phyloP scores from a whole-genome alignment of 306 rosid species.

The Vigna reflexopilosa region DNA sequence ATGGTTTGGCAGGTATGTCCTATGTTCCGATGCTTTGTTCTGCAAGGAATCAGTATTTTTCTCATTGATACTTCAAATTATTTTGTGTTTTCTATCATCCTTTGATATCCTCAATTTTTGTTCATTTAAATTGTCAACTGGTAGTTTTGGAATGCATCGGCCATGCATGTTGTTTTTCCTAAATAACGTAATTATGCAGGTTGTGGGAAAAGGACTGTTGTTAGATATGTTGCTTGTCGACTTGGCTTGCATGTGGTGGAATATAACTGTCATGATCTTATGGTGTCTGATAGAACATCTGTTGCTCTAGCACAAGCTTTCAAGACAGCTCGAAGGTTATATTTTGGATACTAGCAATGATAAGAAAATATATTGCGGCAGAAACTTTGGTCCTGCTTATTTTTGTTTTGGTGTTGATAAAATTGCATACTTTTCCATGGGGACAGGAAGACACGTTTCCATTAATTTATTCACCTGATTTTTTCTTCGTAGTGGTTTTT shows the following conservation, averaged over 20 bases:
- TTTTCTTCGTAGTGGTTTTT: neutral
- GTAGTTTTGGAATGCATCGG: conserved; percentile 40
- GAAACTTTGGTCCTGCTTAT: neutral
- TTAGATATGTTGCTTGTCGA: conserved; percentile 82
- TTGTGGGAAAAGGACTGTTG: conserved; percentile 90
- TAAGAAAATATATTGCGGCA: conserved; percentile 10
- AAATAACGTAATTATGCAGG: conserved; percentile 62
- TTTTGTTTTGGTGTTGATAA: neutral
- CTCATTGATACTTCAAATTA: conserved; percentile 2
- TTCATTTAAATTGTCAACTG: conserved; percentile 30
- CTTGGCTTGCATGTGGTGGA: conserved; percentile 95
- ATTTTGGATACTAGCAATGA: conserved; percentile 24
- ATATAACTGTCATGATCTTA: conserved; percentile 82
- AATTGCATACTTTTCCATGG: neutral
- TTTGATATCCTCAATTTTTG: conserved; percentile 31
- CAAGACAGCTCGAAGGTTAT: conserved; percentile 80
- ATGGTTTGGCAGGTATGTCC: conserved; percentile 81
- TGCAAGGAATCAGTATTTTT: conserved; percentile 2
- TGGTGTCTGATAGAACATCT: conserved; percentile 69
- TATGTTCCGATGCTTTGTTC: conserved; percentile 32
- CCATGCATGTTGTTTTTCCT: conserved; percentile 35
- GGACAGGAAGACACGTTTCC: conserved; percentile 23
- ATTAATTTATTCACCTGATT: conserved; percentile 2
- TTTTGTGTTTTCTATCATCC: conserved; percentile 29
- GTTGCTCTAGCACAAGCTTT: conserved; percentile 87